Conservation (phyloP, 176 grass and related monocot species). For the Pontederia paniculata region DNA sequence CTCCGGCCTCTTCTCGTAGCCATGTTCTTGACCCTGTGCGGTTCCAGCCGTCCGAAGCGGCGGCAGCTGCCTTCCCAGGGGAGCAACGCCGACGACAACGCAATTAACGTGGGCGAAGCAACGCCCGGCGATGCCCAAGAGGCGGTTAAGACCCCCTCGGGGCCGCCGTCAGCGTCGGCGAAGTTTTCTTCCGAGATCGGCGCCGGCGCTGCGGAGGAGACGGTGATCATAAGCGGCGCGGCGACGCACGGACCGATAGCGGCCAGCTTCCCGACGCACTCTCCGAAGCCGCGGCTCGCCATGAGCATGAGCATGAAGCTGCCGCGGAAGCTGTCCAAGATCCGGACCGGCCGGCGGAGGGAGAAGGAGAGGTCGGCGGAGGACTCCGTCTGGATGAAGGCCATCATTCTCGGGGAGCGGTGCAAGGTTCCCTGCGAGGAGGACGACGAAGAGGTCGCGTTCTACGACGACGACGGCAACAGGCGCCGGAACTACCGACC, state of each 20-base stretch:
- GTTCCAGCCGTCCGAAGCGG: too few species aligned
- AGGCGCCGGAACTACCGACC: constrained; percentile 28
- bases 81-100: too few species aligned
- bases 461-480: background rate
- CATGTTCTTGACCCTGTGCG: too few species aligned
- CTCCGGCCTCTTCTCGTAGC: too few species aligned
- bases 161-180: too few species aligned
- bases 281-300: constrained; percentile 28
- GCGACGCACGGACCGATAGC: constrained; percentile 37
- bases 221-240: constrained; percentile 27
- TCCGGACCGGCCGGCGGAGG: constrained; percentile 23
- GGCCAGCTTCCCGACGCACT: constrained; percentile 7
- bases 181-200: constrained; percentile 18
- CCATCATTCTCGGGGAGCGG: constrained; percentile 38
- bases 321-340: constrained; percentile 20
- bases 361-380: constrained; percentile 1
- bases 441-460: constrained; percentile 2
- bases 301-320: constrained; percentile 24
- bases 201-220: background rate
- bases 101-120: too few species aligned
- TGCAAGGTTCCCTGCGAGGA: constrained; percentile 25
- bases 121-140: too few species aligned
- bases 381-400: constrained; percentile 41
- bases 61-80: too few species aligned
- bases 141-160: too few species aligned